Evolutionary conservation across 1,139 yeast species (phyloP), one percentile per base, ranked within the genome.

Genomic region (Oligophagozyma castellii): DNA sequence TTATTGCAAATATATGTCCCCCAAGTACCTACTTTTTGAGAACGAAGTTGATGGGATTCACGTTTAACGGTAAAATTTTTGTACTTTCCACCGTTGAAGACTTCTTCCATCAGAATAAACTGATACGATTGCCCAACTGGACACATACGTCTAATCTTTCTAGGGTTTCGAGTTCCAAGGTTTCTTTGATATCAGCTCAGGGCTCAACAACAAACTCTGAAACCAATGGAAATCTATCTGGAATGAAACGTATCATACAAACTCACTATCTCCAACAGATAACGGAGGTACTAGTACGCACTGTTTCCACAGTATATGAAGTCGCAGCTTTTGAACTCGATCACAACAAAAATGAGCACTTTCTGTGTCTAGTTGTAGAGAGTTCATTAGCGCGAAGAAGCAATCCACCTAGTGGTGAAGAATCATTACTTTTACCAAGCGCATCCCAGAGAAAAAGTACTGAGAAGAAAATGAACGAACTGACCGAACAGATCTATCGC

Each of bases 51-150:
- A 63, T 89, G 27, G 99, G 99, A 0, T 89, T 89, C 51, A 69
- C 83, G 1, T 77, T 67, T 42, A 72, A 79, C 37, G 96, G 95
- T 5, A 83, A 80, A 44, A 77, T 92, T 0, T 89, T 77, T 46
- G 78, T 89, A 2, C 58, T 89, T 24, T 96, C 98, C 0, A 60
- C 83, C 22, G 83, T 84, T 43, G 98, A 89, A 48, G 98, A 89
- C 52, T 65, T 96, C 48, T 69, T 92, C 29, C 65, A 93, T 23
- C 96, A 86, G 46, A 61, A 53, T 29, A 46, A 43, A 32, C 30
- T 84, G 24, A 68, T 79, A 27, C 75, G 75, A 27, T 28, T 51
- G 20, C 48, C 55, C 3, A 53, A 48, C 24, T 52, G 55, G 49
- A 41, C 55, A 3, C 57, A 53, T 27, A 51, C 57, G 4, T 47